These are phyloP conservation scores for Claviceps pusilla DNA, from an alignment of 2,329 filamentous ascomycete species.

Conservation along the genomic window DNA sequence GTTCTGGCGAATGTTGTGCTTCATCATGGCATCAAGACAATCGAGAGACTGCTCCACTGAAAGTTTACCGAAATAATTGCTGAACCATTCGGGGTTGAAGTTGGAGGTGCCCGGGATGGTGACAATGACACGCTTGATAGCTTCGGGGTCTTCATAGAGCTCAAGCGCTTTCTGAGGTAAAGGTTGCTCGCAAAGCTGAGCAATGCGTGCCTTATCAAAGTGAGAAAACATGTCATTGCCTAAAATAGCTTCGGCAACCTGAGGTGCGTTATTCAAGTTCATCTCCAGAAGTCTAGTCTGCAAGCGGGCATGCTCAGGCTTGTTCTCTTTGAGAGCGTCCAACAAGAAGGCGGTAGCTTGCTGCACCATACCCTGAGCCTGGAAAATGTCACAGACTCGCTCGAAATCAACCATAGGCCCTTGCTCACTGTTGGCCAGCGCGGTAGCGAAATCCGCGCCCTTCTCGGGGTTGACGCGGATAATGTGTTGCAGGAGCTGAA, in stretches of 20 bases:
- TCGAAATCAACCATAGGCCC: constrained; percentile 83
- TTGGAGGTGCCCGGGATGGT: constrained; percentile 71
- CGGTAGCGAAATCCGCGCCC: constrained; percentile 85
- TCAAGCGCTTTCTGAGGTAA: constrained; percentile 78
- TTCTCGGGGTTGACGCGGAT: constrained; percentile 85
- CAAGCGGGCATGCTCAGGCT: constrained; percentile 79
- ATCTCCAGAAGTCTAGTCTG: constrained; percentile 95
- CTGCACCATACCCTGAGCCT: constrained; percentile 94
- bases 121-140: constrained; percentile 79
- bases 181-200: constrained; percentile 82
- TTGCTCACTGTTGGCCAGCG: constrained; percentile 75
- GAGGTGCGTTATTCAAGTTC: constrained; percentile 91
- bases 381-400: constrained; percentile 93
- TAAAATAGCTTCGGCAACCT: constrained; percentile 93
- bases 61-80: constrained; percentile 82
- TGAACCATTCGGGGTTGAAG: constrained; percentile 80
- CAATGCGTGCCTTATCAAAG: constrained; percentile 83
- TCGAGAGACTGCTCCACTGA: constrained; percentile 92
- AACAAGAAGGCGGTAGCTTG: constrained; percentile 96
- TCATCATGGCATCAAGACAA: constrained; percentile 91
- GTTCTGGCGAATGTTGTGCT: constrained; percentile 92
- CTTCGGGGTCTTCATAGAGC: constrained; percentile 79
- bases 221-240: constrained; percentile 98
- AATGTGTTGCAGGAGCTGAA: constrained; percentile 80
- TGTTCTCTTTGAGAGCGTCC: constrained; percentile 88